Evolutionary conservation across 1,139 yeast genomes (phyloP), one percentile per base, ranked within the genome.

Genomic region (Magnusiomyces tetraspermus): DNA sequence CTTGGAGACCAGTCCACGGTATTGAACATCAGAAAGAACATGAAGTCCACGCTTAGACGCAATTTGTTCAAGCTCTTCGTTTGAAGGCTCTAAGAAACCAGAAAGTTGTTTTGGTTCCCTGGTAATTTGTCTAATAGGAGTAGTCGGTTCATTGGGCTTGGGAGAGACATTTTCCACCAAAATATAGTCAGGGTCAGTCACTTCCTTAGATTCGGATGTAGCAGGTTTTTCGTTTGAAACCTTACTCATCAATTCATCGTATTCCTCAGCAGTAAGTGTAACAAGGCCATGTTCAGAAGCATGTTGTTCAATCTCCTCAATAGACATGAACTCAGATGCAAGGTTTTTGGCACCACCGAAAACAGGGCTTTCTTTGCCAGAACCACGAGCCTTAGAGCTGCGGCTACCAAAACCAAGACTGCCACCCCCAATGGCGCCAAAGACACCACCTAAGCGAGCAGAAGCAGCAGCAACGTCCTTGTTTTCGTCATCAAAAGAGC

Each of bases 251-350:
- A 54, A 55, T 6, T 49, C 55, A 1, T 75, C 73, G 53, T 73
- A 79, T 55, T 76, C 77, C 1, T 73, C 77, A 49, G 65, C 61
- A 2, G 83, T 73, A 23, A 83, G 58, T n/a, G 79, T 59, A 10
- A 77, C 75, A 55, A 81, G 63, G 43, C 76, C 74, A 56, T 79
- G 74, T 21, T 72, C 72, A 28, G 71, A 67, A 0, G 83, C 83
- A 60, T 76, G 80, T 24, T 68, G 65, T 55, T 75, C 76, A 24
- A 79, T 67, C 37, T 76, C 76, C 2, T 67, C 60, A 11, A 66
- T 67, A 0, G 74, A 60, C 51, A 72, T 55, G n/a, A 64, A 63
- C 55, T 66, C 69, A 22, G 60, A 52, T 5, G 67, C 67, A 49
- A 63, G 57, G 41, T 51, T 52, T 31, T 52, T 44, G 22, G 50